Evolutionary conservation across 2,329 filamentous ascomycete species (phyloP).

Genomic region (Ramularia collo-cygni): DNA sequence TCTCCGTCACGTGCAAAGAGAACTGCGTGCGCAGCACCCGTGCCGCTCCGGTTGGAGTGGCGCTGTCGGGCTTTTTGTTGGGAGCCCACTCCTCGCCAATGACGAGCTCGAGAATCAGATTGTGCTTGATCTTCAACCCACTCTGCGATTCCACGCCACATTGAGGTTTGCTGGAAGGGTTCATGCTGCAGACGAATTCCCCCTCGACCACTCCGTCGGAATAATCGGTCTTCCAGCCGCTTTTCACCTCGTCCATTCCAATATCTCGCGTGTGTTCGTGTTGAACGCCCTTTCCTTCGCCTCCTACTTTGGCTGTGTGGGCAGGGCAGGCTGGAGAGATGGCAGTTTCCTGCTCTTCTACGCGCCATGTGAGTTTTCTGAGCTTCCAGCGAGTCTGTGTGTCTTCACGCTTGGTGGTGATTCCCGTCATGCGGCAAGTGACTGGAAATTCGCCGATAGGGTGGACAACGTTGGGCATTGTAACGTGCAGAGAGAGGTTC

Average conservation of each 20-base stretch:
- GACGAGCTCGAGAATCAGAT: constrained; percentile 85
- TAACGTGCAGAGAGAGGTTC: constrained; percentile 79
- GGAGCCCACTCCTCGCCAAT: constrained; percentile 81
- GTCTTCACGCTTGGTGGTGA: constrained; percentile 61
- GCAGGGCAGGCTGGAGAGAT: constrained; percentile 72
- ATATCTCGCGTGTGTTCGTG: constrained; percentile 72
- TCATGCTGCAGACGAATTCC: constrained; percentile 63
- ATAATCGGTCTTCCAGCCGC: constrained; percentile 83
- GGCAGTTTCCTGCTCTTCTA: constrained; percentile 79
- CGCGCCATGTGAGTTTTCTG: constrained; percentile 84
- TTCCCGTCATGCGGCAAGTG: constrained; percentile 75
- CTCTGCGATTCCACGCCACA: constrained; percentile 71
- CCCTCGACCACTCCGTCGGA: constrained; percentile 65
- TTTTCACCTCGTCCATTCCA: constrained; percentile 73
- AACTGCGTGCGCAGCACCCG: constrained; percentile 92
- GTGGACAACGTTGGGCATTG: constrained; percentile 76
- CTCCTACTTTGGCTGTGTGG: constrained; percentile 61
- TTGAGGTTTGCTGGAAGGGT: constrained; percentile 56
- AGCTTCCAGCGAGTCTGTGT: constrained; percentile 80
- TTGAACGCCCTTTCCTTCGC: constrained; percentile 61
- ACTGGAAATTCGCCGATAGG: constrained; percentile 77
- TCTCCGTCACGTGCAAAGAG: constrained; percentile 71
- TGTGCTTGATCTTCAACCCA: constrained; percentile 74
- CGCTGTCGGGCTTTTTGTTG: constrained; percentile 62
- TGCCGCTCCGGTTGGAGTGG: constrained; percentile 82